Conservation (phyloP, 2,329 filamentous ascomycete species). For the Cordyceps fumosorosea region DNA sequence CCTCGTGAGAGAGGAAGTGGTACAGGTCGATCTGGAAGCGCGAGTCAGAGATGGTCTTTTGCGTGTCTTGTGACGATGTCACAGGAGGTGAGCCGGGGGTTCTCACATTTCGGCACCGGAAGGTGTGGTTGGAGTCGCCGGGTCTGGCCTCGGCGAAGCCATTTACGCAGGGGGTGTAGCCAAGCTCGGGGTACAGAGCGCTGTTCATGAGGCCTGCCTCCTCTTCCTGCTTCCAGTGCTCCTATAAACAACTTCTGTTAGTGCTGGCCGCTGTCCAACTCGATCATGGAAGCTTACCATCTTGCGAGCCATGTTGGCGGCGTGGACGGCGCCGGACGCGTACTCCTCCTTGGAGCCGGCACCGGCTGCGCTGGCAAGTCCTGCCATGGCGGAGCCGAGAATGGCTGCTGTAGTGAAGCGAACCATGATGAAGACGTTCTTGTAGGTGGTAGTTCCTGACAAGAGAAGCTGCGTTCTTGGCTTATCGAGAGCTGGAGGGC, state of each 20-base stretch:
- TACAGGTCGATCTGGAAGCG: neutral
- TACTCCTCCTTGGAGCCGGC: neutral
- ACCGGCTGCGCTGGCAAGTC: neutral
- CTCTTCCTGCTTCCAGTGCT: neutral
- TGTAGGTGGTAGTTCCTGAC: neutral
- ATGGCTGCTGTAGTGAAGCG: neutral
- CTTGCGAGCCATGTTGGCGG: neutral
- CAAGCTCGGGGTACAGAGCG: neutral
- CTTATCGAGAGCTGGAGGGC: neutral
- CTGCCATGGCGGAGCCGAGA: neutral
- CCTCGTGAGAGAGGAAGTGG: neutral
- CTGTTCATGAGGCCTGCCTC: neutral
- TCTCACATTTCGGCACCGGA: neutral
- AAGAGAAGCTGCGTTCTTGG: neutral
- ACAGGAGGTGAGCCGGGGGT: neutral
- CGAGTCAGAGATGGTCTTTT: neutral
- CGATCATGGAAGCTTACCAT: neutral
- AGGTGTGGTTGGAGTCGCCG: neutral
- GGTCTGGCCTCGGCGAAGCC: neutral
- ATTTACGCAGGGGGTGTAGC: neutral
- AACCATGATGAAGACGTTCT: neutral
- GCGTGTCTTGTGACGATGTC: too few relatives aligned
- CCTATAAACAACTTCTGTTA: neutral
- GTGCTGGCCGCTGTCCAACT: neutral
- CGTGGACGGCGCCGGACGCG: neutral